Evolutionary conservation across 2,329 filamentous ascomycete species (phyloP), one percentile per base, ranked within the genome.

Genomic region (Fusarium tricinctum): DNA sequence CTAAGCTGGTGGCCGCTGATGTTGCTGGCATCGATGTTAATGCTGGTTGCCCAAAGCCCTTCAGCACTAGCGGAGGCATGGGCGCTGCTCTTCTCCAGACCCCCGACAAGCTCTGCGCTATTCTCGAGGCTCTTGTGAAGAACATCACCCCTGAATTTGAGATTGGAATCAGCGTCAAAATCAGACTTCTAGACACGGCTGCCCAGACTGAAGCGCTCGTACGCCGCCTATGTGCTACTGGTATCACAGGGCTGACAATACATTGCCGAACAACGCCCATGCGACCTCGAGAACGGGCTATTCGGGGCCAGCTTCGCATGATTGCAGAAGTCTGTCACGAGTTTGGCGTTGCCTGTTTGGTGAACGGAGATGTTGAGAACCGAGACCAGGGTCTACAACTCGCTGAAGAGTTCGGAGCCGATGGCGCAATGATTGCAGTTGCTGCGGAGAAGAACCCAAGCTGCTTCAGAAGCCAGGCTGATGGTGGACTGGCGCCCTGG

Each of bases 181-280:
- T 99, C 60, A 89, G 96, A 48, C 86, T 99, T 26, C 85, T 99
- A 3, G 89, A 94, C 55, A 92, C 90, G 0, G 83, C 91, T 0
- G 90, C 89, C 61, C 82, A 91, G 75, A 99, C 96, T 0, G 89
- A 92, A 72, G 83, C 83, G 2, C 84, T 99, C 17, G 95, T 99
- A 15, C 85, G 89, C 51, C 85, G 88, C 58, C 88, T 99, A 5
- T 92, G 92, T 69, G 86, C 85, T 50, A 99, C 96, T 1, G 96
- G 96, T 3, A 98, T 99, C 77, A 96, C 91, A 3, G 94, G 92
- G 0, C 82, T 99, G 68, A 98, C 96, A 0, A 88, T 99, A 1
- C 96, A 99, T 82, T 99, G 96, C 80, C 92, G 96, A 23, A 99
- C 96, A 1, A 95, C 94, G 8, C 93, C 94, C 2, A 99, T 99